Percentiles rank a stretch among this genome's conserved stretches.
These are phyloP conservation scores for Tetracladium setigerum DNA, from an alignment of 495 filamentous ascomycete species.

Conservation along the genomic window DNA sequence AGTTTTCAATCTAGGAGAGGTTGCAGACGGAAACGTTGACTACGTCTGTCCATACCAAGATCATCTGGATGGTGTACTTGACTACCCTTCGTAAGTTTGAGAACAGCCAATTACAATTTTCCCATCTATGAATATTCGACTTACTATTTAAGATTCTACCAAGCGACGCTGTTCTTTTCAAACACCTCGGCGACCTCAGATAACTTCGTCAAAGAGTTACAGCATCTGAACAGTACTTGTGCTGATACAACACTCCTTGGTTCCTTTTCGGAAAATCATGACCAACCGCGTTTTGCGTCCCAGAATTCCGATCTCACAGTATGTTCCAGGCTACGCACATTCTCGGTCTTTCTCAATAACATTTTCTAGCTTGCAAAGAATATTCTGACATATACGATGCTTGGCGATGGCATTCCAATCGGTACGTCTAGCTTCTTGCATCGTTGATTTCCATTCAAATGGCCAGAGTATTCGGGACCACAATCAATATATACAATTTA, in stretches of 20 bases:
- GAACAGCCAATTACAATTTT: not conserved
- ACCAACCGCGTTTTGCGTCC: conserved; percentile 9
- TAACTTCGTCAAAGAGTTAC: conserved; percentile 48
- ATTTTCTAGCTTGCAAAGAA: conserved; percentile 45
- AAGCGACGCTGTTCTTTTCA: conserved; percentile 51
- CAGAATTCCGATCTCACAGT: conserved; percentile 3
- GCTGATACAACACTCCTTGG: conserved; percentile 10
- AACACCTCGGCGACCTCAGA: conserved; percentile 46
- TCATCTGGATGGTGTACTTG: conserved; percentile 52
- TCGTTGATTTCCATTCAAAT: no score
- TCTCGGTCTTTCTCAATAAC: not conserved
- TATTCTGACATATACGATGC: conserved; percentile 59
- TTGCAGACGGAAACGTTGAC: conserved; percentile 45
- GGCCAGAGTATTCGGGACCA: no score
- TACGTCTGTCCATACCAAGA: conserved; percentile 61
- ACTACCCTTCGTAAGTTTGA: conserved; percentile 52
- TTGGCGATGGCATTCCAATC: conserved; percentile 40
- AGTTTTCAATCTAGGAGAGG: conserved; percentile 66
- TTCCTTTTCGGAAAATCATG: conserved; percentile 10
- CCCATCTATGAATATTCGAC: not conserved
- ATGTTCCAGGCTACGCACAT: not conserved
- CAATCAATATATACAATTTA: no score
- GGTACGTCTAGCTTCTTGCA: not conserved
- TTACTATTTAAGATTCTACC: conserved; percentile 36
- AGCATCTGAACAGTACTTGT: conserved; percentile 34